phyloP scores from a whole-genome alignment of 2,329 filamentous ascomycete species.

The Fusarium caatingaense region DNA sequence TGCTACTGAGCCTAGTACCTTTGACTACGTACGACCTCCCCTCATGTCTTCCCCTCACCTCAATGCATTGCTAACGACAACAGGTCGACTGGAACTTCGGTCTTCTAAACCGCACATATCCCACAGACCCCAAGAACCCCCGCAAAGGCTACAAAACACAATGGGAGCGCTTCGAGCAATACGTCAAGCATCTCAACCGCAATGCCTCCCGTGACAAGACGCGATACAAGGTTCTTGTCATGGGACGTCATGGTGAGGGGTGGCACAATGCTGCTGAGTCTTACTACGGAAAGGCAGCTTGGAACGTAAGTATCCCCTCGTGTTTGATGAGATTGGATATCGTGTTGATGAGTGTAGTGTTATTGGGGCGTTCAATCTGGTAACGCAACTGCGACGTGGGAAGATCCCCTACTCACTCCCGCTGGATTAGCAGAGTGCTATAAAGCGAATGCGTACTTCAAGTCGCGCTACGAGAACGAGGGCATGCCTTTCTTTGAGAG shows the following conservation, averaged over 20 bases:
- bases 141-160: conserved; percentile 60
- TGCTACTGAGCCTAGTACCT: conserved; percentile 64
- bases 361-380: conserved; percentile 75
- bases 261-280: conserved; percentile 71
- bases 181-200: conserved; percentile 66
- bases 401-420: conserved; percentile 70
- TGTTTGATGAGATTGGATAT: background rate
- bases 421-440: conserved; percentile 67
- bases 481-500: conserved; percentile 70
- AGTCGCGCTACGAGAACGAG: conserved; percentile 60
- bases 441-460: conserved; percentile 70
- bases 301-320: conserved; percentile 65
- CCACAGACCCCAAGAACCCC: conserved; percentile 60
- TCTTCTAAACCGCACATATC: conserved; percentile 71
- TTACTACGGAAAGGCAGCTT: conserved; percentile 74
- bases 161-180: conserved; percentile 73
- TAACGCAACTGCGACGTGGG: conserved; percentile 71
- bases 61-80: too few relatives aligned
- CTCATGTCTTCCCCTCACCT: too few relatives aligned
- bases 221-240: conserved; percentile 74
- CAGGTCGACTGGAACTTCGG: conserved; percentile 73
- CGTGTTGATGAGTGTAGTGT: conserved; percentile 53
- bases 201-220: conserved; percentile 55
- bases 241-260: conserved; percentile 78
- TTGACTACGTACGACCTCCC: conserved; percentile 68